Base-by-base conservation (phyloP, 345 rosid genomes). In the Aquilaria sinensis region DNA sequence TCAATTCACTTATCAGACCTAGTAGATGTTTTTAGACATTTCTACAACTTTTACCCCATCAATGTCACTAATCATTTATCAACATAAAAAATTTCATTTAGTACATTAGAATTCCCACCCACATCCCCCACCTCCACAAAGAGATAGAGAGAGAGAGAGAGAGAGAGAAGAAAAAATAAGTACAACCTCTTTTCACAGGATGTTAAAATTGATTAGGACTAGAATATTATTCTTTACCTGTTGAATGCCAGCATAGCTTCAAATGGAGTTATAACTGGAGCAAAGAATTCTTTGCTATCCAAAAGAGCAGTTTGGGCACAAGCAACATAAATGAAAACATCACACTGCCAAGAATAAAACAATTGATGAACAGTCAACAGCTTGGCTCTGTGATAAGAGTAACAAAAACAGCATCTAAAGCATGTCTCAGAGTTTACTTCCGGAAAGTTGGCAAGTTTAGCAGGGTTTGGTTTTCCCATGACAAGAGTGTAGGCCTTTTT, bases 401-500 rank as follows among this genome's bases (percentile, higher is more conserved):
- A 67, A 55, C 47, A 48, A 12, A 15, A 53, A 51, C 8, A 34
- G 31, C 47, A 12, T 49, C 43, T 12, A 13, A 5, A 23, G 45
- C 48, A n/a, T 56, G 50, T 12, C 45, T 61, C 12, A 51, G 67
- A 54, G 46, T 60, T 64, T 73, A 83, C 99, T 84, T 93, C 97
- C 0, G 92, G 99, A 64, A 90, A 93, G 77, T 93, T 93, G 47
- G 97, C 99, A 56, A 93, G 95, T 73, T 93, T 93, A 57, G 96
- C 89, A 14, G 97, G 95, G 68, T 93, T 93, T 61, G 96, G 97
- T 70, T 84, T 81, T 67, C 97, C 97, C 96, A 90, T 88, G 52
- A 87, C 95, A 75, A 93, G 85, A 62, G 82, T 86, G 69, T 93
- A 93, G 48, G 87, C 81, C 64, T 85, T 90, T 75, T 93, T 93